phyloP scores from a whole-genome alignment of 768 basidiomycete genomes.

The Cystobasidium onofrii region DNA sequence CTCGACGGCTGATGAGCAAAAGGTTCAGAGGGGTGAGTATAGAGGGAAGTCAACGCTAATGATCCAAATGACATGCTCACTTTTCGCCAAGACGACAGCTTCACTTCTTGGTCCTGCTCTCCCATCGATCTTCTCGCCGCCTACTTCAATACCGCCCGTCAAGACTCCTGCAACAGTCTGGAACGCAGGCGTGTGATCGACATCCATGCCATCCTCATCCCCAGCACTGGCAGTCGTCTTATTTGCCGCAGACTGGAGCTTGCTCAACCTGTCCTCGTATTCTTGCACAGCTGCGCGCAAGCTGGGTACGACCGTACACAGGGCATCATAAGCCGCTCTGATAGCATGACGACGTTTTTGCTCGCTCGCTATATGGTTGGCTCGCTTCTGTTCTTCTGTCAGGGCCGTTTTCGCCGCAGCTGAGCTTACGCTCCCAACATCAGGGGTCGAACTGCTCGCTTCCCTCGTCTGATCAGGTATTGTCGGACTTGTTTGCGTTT shows the following conservation, averaged over 20 bases:
- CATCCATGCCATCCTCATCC: constrained; percentile 40
- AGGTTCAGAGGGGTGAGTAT: too few relatives aligned
- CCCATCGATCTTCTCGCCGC: constrained; percentile 65
- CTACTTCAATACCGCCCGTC: constrained; percentile 46
- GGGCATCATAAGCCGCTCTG: constrained; percentile 73
- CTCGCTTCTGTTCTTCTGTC: constrained; percentile 37
- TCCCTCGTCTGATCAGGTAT: not conserved
- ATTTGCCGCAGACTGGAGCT: not conserved
- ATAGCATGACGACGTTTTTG: constrained; percentile 91
- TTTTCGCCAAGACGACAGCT: constrained; percentile 77
- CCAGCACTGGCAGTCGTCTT: not conserved
- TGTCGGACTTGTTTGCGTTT: not conserved
- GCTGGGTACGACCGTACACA: constrained; percentile 74
- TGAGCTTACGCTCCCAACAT: not conserved
- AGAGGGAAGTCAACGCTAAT: too few relatives aligned
- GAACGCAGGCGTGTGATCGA: constrained; percentile 44
- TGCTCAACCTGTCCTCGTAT: constrained; percentile 56
- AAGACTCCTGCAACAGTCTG: constrained; percentile 43
- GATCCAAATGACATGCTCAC: constrained; percentile 48
- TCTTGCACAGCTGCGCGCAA: constrained; percentile 68
- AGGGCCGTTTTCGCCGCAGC: constrained; percentile 25
- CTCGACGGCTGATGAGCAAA: constrained; percentile 63
- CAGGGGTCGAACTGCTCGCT: not conserved
- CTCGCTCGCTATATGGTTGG: constrained; percentile 69
- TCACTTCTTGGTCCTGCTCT: constrained; percentile 83